Percentiles rank a stretch among this genome's conserved stretches.
phyloP scores from a whole-genome alignment of 2,329 filamentous ascomycete species.

The Ceratocystis ficicola region DNA sequence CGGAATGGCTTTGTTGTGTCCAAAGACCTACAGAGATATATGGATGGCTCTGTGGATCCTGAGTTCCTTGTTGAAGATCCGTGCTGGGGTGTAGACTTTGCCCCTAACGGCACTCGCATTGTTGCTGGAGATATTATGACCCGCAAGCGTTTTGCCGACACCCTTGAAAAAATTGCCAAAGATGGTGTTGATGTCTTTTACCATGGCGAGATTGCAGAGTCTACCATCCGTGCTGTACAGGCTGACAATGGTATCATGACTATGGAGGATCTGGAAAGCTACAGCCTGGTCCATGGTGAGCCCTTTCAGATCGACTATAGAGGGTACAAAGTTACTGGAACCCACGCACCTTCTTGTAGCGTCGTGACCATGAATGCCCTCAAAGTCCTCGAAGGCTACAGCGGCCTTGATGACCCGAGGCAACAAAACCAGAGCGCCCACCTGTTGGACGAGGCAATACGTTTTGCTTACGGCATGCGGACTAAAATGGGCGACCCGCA shows the following conservation, averaged over 20 bases:
- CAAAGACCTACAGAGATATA: conserved; percentile 58
- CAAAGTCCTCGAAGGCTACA: conserved; percentile 63
- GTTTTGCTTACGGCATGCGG: conserved; percentile 68
- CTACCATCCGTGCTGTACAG: conserved; percentile 58
- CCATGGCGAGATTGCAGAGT: conserved; percentile 56
- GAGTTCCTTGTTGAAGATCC: conserved; percentile 59
- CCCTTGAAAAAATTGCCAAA: conserved; percentile 56
- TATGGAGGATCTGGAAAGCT: conserved; percentile 60
- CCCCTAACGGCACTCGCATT: conserved; percentile 56
- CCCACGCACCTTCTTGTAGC: conserved; percentile 62
- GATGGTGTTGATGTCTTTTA: conserved; percentile 62
- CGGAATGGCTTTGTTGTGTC: conserved; percentile 60
- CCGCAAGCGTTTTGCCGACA: conserved; percentile 60
- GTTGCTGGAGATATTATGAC: conserved; percentile 62
- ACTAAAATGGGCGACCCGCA: conserved; percentile 62
- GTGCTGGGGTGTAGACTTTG: conserved; percentile 74
- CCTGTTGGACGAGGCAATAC: conserved; percentile 68
- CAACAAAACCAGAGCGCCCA: conserved; percentile 55
- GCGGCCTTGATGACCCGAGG: conserved; percentile 45
- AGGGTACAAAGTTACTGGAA: conserved; percentile 55
- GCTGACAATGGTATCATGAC: conserved; percentile 74
- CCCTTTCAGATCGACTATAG: conserved; percentile 52
- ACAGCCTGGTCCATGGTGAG: conserved; percentile 52
- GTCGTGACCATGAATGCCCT: conserved; percentile 58
- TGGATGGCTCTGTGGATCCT: conserved; percentile 40